Evolutionary conservation across 352 stramenopile genomes (phyloP).

Genomic region (Globisporangium spinosum): DNA sequence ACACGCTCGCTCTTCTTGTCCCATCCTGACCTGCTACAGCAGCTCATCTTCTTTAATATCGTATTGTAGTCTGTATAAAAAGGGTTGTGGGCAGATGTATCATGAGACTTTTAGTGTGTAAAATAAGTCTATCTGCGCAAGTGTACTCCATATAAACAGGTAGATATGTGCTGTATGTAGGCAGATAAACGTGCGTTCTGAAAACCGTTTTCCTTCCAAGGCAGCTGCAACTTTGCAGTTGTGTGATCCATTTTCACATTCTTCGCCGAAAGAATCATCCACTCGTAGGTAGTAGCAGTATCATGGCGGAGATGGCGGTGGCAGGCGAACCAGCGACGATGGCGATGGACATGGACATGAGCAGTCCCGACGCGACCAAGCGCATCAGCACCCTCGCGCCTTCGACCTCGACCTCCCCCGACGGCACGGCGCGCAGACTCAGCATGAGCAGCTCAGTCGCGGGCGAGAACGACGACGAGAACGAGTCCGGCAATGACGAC

Average conservation of each 20-base stretch:
- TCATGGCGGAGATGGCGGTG: slow-evolving; percentile 3
- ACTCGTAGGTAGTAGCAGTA: neutral
- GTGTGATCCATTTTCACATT: slow-evolving; percentile 4
- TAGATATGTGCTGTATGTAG: neutral
- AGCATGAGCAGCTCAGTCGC: slow-evolving; percentile 13
- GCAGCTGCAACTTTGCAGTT: slow-evolving; percentile 2
- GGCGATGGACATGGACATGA: neutral
- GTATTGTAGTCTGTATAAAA: neutral
- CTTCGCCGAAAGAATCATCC: neutral
- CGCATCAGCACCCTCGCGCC: neutral
- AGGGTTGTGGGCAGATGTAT: no score
- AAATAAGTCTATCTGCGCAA: no score
- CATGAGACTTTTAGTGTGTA: no score
- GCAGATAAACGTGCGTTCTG: neutral
- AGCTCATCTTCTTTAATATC: neutral
- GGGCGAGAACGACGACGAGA: slow-evolving; percentile 17
- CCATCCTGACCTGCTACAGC: neutral
- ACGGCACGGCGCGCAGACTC: neutral
- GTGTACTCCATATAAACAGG: neutral
- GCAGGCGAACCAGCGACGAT: neutral
- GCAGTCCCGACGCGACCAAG: neutral
- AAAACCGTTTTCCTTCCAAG: neutral
- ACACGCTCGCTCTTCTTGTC: neutral
- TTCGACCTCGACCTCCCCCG: neutral
- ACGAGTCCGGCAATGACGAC: slow-evolving; percentile 22